Conservation (phyloP, 257 asterid genomes). For the Mitragyna speciosa region DNA sequence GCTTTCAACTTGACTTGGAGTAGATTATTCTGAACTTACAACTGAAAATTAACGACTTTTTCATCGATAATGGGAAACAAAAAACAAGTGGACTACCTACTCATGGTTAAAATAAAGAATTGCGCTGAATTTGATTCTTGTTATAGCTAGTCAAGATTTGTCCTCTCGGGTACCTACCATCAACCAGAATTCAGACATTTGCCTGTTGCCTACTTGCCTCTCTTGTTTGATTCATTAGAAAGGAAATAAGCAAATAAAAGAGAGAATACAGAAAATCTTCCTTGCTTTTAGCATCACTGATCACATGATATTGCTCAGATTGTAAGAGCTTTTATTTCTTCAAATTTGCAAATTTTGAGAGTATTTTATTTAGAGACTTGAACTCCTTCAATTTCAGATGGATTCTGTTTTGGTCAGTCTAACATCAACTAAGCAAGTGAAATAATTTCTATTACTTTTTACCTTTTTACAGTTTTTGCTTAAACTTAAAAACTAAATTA, state of each 20-base stretch:
- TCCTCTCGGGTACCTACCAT: constrained; percentile 16
- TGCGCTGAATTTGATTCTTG: constrained; percentile 9
- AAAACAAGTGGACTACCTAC: not conserved
- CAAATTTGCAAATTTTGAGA: too few relatives aligned
- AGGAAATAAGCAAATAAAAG: not conserved
- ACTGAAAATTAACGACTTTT: constrained; percentile 7
- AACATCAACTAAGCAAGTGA: too few relatives aligned
- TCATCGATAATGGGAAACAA: not conserved
- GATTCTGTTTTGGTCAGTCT: too few relatives aligned
- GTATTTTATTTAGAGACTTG: too few relatives aligned
- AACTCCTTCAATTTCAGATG: too few relatives aligned
- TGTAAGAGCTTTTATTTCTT: too few relatives aligned
- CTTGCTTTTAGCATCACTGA: not conserved
- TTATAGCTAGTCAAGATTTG: constrained; percentile 31
- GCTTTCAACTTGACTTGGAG: not conserved
- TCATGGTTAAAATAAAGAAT: not conserved
- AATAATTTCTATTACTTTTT: too few relatives aligned
- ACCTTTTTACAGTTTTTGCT: too few relatives aligned
- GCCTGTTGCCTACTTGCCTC: not conserved
- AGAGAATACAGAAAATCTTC: not conserved
- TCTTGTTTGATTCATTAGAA: not conserved
- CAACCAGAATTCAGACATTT: constrained; percentile 6
- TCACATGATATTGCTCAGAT: not conserved
- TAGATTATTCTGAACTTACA: not conserved
- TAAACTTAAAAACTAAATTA: too few relatives aligned